Evolutionary conservation across 345 rosid genomes (phyloP).

Genomic region (Odontarrhena argentea): DNA sequence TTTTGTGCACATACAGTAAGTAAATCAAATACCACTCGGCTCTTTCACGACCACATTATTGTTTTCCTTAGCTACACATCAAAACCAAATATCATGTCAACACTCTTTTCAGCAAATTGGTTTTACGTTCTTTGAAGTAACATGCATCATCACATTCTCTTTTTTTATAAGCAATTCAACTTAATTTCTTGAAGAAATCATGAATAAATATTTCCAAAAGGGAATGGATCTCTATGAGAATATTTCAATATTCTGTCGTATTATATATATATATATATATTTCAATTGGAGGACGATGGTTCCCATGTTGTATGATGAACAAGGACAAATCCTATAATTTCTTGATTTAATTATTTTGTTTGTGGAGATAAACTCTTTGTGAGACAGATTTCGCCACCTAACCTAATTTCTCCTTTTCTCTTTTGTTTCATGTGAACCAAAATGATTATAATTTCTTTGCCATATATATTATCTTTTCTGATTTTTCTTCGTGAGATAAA

Average conservation of each 20-base stretch:
- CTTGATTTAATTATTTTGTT: neutral
- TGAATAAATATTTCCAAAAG: neutral
- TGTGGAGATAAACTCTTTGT: conserved; percentile 53
- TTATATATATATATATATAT: neutral
- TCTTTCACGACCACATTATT: too few relatives aligned
- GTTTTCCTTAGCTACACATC: too few relatives aligned
- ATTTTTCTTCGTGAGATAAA: conserved; percentile 26
- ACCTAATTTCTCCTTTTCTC: conserved; percentile 18
- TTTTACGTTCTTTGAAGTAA: too few relatives aligned
- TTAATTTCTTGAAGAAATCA: too few relatives aligned
- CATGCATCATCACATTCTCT: too few relatives aligned
- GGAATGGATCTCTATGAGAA: conserved; percentile 15
- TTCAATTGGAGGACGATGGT: conserved; percentile 36
- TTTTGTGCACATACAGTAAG: too few relatives aligned
- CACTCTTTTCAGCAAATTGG: too few relatives aligned
- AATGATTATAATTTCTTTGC: conserved; percentile 29
- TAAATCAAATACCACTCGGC: too few relatives aligned
- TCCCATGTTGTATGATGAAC: conserved; percentile 38
- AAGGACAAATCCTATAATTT: conserved; percentile 1
- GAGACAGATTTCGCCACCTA: conserved; percentile 66
- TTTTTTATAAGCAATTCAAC: too few relatives aligned
- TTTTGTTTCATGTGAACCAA: conserved; percentile 36
- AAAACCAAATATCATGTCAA: too few relatives aligned
- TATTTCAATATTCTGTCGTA: conserved; percentile 19
- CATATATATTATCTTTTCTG: conserved; percentile 19